Percentiles rank a stretch among this genome's conserved stretches.
phyloP scores from a whole-genome alignment of 139 green algal species.

The Marvania coccoides region DNA sequence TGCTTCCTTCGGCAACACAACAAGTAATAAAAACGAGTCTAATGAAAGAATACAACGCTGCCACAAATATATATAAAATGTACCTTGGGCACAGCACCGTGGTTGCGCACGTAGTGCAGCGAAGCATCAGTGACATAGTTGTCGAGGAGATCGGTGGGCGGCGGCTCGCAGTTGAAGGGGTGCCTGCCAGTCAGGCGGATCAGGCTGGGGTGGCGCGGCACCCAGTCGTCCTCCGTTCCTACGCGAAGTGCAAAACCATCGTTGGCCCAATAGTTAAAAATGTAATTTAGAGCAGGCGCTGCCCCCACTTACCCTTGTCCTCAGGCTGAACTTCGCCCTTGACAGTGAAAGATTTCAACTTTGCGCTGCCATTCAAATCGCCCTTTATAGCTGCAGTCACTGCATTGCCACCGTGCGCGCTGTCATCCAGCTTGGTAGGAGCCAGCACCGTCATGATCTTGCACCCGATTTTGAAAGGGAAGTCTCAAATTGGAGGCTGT shows the following conservation, averaged over 20 bases:
- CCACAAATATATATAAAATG: too few species aligned
- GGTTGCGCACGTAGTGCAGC: slow-evolving; percentile 84
- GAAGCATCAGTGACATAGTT: slow-evolving; percentile 70
- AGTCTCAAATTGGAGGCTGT: background rate
- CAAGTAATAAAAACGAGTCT: too few species aligned
- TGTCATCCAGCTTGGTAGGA: background rate
- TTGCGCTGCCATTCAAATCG: slow-evolving; percentile 8
- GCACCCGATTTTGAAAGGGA: too few species aligned
- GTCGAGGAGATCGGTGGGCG: slow-evolving; percentile 66
- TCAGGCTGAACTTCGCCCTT: too few species aligned
- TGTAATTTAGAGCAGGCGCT: too few species aligned
- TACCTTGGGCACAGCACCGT: slow-evolving; percentile 72
- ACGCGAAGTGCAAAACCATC: too few species aligned
- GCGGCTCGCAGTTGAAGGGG: slow-evolving; percentile 95
- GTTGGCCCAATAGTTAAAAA: too few species aligned
- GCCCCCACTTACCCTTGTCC: too few species aligned
- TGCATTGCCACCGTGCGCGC: background rate
- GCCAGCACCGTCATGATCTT: slow-evolving; percentile 5
- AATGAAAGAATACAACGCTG: too few species aligned
- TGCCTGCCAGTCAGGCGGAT: slow-evolving; percentile 88
- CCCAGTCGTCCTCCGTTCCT: slow-evolving; percentile 72
- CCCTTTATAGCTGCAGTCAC: background rate
- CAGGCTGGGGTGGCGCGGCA: slow-evolving; percentile 75
- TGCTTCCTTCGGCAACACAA: too few species aligned
- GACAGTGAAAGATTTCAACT: too few species aligned